Percentiles rank a stretch among this genome's conserved stretches.
These are phyloP conservation scores for Anisogramma anomala DNA, from an alignment of 2,329 filamentous ascomycete genomes.

Conservation along the genomic window DNA sequence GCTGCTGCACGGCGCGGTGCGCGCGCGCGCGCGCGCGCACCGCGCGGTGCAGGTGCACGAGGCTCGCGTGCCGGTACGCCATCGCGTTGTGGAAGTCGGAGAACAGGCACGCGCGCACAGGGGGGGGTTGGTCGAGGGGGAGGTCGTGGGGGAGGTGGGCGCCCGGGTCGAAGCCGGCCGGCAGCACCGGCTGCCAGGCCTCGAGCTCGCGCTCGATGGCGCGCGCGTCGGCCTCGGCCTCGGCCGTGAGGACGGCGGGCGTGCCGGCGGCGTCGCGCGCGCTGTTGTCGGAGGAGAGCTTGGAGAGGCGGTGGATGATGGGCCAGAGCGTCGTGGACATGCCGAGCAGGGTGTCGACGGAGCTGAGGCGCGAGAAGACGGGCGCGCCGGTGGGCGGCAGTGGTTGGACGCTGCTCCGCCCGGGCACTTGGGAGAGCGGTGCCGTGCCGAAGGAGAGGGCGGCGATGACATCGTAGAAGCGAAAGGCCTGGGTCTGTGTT, in stretches of 20 bases:
- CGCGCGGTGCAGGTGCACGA: conserved; percentile 46
- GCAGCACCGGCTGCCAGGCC: conserved; percentile 43
- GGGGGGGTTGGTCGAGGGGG: background rate
- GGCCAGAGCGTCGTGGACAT: conserved; percentile 53
- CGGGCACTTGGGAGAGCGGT: conserved; percentile 40
- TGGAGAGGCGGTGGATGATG: conserved; percentile 49
- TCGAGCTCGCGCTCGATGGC: conserved; percentile 44
- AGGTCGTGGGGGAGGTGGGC: conserved; percentile 10
- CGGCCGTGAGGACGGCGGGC: conserved; percentile 35
- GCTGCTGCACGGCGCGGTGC: conserved; percentile 41
- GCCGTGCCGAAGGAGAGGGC: conserved; percentile 49
- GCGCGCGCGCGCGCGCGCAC: conserved; percentile 36
- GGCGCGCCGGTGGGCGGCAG: conserved; percentile 35
- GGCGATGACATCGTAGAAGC: conserved; percentile 55
- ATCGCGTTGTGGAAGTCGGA: conserved; percentile 48
- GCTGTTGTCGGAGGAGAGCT: conserved; percentile 39
- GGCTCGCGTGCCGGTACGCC: conserved; percentile 46
- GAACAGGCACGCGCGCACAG: too few species aligned
- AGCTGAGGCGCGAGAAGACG: conserved; percentile 32
- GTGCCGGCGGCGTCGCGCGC: conserved; percentile 39
- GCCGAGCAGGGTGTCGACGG: conserved; percentile 48
- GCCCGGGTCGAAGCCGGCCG: conserved; percentile 26
- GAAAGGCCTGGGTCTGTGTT: conserved; percentile 38
- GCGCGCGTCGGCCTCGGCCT: conserved; percentile 39
- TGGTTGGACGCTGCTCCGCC: conserved; percentile 34